phyloP scores from a whole-genome alignment of 2,329 filamentous ascomycete species.

The Mycosphaerelloides madeirae region DNA sequence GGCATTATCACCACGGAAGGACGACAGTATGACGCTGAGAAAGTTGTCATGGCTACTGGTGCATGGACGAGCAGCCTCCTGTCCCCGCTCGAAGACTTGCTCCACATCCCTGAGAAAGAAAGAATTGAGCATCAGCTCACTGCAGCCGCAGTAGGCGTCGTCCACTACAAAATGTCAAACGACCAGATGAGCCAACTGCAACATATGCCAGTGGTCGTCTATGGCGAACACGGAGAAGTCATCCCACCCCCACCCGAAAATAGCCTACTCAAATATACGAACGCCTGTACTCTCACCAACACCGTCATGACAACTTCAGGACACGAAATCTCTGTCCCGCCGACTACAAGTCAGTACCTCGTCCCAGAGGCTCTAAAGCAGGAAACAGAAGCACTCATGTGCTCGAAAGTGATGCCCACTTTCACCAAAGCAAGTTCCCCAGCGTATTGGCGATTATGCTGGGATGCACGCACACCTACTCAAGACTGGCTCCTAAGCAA shows the following conservation, averaged over 20 bases:
- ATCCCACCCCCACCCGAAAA: slow-evolving; percentile 48
- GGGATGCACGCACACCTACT: slow-evolving; percentile 58
- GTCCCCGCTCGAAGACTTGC: slow-evolving; percentile 44
- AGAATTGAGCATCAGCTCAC: slow-evolving; percentile 50
- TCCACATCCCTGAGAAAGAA: slow-evolving; percentile 42
- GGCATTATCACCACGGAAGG: slow-evolving; percentile 51
- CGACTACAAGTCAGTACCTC: slow-evolving; percentile 9
- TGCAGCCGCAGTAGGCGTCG: slow-evolving; percentile 57
- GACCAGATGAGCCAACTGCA: slow-evolving; percentile 47
- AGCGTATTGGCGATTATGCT: slow-evolving; percentile 46
- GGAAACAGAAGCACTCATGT: slow-evolving; percentile 13
- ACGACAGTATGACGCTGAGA: slow-evolving; percentile 46
- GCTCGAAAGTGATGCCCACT: slow-evolving; percentile 28
- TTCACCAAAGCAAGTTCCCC: slow-evolving; percentile 32
- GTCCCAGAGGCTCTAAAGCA: slow-evolving; percentile 12
- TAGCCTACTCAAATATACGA: slow-evolving; percentile 56
- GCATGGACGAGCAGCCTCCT: slow-evolving; percentile 54
- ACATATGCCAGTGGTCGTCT: slow-evolving; percentile 51
- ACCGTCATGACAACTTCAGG: slow-evolving; percentile 45
- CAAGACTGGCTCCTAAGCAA: slow-evolving; percentile 58
- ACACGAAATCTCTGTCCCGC: slow-evolving; percentile 51
- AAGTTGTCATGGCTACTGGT: slow-evolving; percentile 53
- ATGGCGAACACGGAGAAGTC: slow-evolving; percentile 44
- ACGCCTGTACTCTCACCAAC: slow-evolving; percentile 53
- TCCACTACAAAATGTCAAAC: slow-evolving; percentile 51